These are phyloP conservation scores for Nicotiana sylvestris DNA, from an alignment of 257 asterid species.

Conservation along the genomic window DNA sequence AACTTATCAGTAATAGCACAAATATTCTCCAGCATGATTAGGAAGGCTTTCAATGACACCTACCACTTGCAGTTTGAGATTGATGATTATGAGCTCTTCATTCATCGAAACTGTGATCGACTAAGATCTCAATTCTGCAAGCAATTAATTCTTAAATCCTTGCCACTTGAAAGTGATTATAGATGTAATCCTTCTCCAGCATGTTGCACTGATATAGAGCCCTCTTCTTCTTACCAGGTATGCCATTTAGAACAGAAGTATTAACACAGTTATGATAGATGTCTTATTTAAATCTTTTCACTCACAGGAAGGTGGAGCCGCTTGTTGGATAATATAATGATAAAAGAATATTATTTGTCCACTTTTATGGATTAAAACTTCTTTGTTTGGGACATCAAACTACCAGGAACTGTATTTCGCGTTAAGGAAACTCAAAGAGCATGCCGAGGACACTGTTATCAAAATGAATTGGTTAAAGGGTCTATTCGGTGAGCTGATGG, in stretches of 20 bases:
- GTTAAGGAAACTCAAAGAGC: conserved; percentile 54
- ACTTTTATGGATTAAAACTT: conserved; percentile 9
- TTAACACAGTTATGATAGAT: neutral
- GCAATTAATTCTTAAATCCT: conserved; percentile 39
- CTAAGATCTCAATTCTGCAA: conserved; percentile 41
- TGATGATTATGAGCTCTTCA: conserved; percentile 24
- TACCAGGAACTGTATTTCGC: conserved; percentile 56
- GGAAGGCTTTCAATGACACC: conserved; percentile 35
- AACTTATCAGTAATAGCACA: conserved; percentile 47
- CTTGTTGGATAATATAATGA: neutral
- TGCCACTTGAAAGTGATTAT: conserved; percentile 32
- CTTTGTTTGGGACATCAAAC: conserved; percentile 6
- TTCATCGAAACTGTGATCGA: conserved; percentile 35
- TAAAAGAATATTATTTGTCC: neutral
- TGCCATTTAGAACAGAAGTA: neutral
- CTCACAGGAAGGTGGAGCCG: neutral
- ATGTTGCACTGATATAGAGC: conserved; percentile 29
- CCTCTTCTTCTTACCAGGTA: conserved; percentile 72
- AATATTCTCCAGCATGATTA: conserved; percentile 34
- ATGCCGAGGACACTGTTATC: conserved; percentile 40
- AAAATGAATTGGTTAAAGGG: conserved; percentile 41
- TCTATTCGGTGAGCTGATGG: conserved; percentile 48
- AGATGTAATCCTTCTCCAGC: conserved; percentile 25
- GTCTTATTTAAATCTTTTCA: neutral
- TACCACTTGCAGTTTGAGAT: conserved; percentile 45